A percentile compares a stretch with the other conserved stretches of the same genome.
These are phyloP conservation scores for Amanita pallidorosea DNA, from an alignment of 768 basidiomycete genomes.

Conservation along the genomic window DNA sequence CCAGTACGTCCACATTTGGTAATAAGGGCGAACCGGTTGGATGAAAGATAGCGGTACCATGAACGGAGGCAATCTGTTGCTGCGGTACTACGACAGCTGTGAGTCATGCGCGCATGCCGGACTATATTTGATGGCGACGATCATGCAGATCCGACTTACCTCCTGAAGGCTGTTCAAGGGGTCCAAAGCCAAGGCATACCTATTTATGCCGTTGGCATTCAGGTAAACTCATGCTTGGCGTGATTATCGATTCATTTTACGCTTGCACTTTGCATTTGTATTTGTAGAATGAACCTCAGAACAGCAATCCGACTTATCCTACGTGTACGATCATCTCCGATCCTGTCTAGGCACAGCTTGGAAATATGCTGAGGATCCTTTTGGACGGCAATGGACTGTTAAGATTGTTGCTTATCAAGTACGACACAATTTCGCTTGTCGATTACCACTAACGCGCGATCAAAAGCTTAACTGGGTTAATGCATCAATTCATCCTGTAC, in stretches of 20 bases:
- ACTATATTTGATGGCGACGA: neutral
- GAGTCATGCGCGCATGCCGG: conserved; percentile 11
- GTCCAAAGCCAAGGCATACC: conserved; percentile 51
- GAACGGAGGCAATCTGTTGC: conserved; percentile 52
- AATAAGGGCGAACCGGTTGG: conserved; percentile 36
- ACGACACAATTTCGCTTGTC: neutral
- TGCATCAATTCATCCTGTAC: conserved; percentile 52
- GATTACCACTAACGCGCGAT: neutral
- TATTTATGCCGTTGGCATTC: conserved; percentile 53
- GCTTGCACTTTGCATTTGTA: neutral
- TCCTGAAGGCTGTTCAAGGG: conserved; percentile 62
- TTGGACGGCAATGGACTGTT: conserved; percentile 58
- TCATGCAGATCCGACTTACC: conserved; percentile 53
- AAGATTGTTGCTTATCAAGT: conserved; percentile 43
- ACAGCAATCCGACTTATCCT: conserved; percentile 60
- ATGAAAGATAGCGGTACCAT: conserved; percentile 63
- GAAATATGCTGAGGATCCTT: conserved; percentile 39
- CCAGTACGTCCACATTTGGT: conserved; percentile 33
- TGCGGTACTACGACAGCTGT: conserved; percentile 39
- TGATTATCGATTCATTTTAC: too few species aligned
- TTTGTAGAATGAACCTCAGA: conserved; percentile 35
- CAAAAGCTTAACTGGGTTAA: conserved; percentile 63
- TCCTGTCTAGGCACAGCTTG: conserved; percentile 48
- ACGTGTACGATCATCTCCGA: conserved; percentile 46
- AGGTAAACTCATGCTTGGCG: conserved; percentile 14